Base-by-base conservation (phyloP, 1,139 yeast species). In the Pichia sp. region DNA sequence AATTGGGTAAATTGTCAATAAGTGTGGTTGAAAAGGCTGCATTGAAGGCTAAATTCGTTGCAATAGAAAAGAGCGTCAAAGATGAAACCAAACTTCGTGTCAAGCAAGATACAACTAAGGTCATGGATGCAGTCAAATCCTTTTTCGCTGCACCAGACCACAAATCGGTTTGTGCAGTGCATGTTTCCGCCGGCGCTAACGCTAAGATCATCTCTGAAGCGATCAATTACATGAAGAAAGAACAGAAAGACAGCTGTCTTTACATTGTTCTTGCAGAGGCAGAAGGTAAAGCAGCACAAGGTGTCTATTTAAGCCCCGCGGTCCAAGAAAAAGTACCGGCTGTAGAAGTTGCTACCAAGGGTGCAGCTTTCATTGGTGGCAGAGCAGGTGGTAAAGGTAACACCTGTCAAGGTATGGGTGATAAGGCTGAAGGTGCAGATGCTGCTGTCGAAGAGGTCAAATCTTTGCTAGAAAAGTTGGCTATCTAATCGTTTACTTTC, bases 331-430 rank as follows among this genome's bases (percentile, higher is more conserved):
- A 86, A 70, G 75, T 90, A 45, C 79, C 84, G 63, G 97, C 97
- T 43, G 75, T 81, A 59, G 90, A 81, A 36, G 79, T 90, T 62
- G 96, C 95, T 41, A 74, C 78, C 54, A 75, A 79, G 56, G 98
- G 88, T 48, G 76, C 92, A 50, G 73, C 75, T 53, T 77, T 79
- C 64, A 83, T 95, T 64, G 99, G 99, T 62, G 99, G 99, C 72
- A 89, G 87, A 71, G 95, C 97, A 57, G 99, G 99, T 73, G 99
- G 99, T 71, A 93, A 90, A 74, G 98, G 97, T 59, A 89, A 90
- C 64, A 84, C 92, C 57, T 90, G 90, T 62, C 99, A 93, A 76
- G 99, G 99, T 71, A 87, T 90, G 84, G 99, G 99, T 66, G 90
- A 85, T 64, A 87, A 89, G 59, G 80, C 84, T 44, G 77, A 74